A percentile compares a stretch with the other conserved stretches of the same genome.
Evolutionary conservation across 805 yeast genomes (phyloP).

Genomic region (Monosporozyma yasuniensis): DNA sequence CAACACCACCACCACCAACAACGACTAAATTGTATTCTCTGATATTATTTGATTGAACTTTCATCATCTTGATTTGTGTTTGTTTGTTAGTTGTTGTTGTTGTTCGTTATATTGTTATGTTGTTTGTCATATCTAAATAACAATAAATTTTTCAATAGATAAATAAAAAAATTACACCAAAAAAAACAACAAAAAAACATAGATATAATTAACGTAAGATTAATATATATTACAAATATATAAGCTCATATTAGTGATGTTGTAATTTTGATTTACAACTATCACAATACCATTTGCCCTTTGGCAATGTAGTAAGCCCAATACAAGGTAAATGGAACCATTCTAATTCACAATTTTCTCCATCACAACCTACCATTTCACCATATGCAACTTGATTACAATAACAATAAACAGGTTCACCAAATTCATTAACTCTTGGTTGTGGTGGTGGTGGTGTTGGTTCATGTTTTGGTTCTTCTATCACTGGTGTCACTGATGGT

Average conservation of each 20-base stretch:
- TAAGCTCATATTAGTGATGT: too few species aligned
- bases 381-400: slow-evolving; percentile 97
- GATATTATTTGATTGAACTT: neutral
- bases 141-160: too few species aligned
- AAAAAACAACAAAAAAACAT: too few species aligned
- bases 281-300: slow-evolving; percentile 76
- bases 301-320: slow-evolving; percentile 78
- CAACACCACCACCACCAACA: slow-evolving; percentile 98
- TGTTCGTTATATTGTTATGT: too few species aligned
- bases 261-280: slow-evolving; percentile 39
- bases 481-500: neutral
- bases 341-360: slow-evolving; percentile 81
- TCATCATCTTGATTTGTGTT: neutral
- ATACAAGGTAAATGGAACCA: slow-evolving; percentile 96
- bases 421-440: slow-evolving; percentile 26
- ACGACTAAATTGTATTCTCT: slow-evolving; percentile 84
- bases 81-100: slow-evolving; percentile 13
- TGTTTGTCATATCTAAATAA: too few species aligned
- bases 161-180: too few species aligned
- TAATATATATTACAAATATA: too few species aligned
- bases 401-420: slow-evolving; percentile 87
- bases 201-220: too few species aligned
- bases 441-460: slow-evolving; percentile 7
- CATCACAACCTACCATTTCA: slow-evolving; percentile 99
- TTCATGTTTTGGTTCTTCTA: neutral